These are phyloP conservation scores for Urochloa ruziziensis DNA, from an alignment of 176 grass and related monocot species.

Conservation along the genomic window DNA sequence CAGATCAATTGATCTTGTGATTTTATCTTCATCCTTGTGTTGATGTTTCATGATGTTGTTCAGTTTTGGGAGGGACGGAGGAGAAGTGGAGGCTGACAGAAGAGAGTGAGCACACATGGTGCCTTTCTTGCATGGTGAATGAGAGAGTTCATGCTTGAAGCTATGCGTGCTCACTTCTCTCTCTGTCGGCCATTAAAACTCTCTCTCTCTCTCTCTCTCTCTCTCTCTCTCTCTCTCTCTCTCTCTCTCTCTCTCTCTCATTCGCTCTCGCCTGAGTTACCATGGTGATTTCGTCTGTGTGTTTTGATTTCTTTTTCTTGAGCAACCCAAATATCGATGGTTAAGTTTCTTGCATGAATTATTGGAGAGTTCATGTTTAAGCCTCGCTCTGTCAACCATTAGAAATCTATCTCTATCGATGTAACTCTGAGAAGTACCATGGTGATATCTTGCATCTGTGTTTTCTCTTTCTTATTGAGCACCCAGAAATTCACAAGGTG, in stretches of 20 bases:
- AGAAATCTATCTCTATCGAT: too few relatives aligned
- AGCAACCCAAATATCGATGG: not conserved
- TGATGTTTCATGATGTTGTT: not conserved
- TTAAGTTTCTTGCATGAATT: too few relatives aligned
- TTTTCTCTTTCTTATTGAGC: too few relatives aligned
- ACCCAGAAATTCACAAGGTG: not conserved
- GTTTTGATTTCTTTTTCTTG: not conserved
- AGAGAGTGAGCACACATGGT: constrained; percentile 94
- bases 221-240: constrained; percentile 46
- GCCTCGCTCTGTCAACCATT: too few relatives aligned
- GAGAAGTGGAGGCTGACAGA: constrained; percentile 70
- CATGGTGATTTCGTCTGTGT: not conserved
- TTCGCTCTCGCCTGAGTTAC: too few relatives aligned
- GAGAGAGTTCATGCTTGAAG: constrained; percentile 61
- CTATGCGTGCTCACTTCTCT: constrained; percentile 79
- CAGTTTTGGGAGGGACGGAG: not conserved
- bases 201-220: not conserved
- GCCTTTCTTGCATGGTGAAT: constrained; percentile 64
- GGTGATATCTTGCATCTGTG: too few relatives aligned
- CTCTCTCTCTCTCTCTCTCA: constrained; percentile 18
- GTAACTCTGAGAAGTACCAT: too few relatives aligned
- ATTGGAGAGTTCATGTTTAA: too few relatives aligned
- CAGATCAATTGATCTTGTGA: not conserved
- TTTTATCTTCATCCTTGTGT: not conserved
- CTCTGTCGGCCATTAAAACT: constrained; percentile 53